phyloP scores from a whole-genome alignment of 2,329 filamentous ascomycete species.

The Penicillium digitatum region DNA sequence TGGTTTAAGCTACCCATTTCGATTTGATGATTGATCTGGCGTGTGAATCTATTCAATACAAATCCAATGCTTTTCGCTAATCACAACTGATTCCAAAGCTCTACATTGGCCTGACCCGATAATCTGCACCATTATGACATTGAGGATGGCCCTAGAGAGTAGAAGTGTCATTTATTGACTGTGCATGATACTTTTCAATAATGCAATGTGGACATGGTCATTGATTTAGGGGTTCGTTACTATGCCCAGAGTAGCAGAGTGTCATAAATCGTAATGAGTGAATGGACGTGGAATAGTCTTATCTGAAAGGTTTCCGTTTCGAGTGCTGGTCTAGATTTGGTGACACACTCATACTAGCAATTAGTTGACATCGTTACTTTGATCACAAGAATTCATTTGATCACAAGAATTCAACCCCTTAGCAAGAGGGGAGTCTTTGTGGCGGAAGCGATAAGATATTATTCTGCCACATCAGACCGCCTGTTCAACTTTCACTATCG shows the following conservation, averaged over 20 bases:
- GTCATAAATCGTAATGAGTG: neutral
- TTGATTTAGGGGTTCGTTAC: neutral
- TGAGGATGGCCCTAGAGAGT: neutral
- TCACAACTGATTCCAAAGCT: neutral
- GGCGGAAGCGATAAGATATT: slow-evolving; percentile 4
- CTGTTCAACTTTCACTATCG: neutral
- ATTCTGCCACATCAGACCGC: slow-evolving; percentile 12
- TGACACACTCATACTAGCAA: neutral
- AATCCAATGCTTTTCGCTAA: neutral
- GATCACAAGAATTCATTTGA: neutral
- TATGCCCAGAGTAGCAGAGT: neutral
- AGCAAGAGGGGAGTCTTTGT: neutral
- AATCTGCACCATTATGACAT: neutral
- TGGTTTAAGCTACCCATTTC: neutral
- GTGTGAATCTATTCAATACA: neutral
- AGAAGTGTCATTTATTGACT: too few relatives aligned
- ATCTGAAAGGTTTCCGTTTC: neutral
- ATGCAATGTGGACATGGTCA: neutral
- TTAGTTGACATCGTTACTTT: neutral
- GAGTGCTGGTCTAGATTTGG: neutral
- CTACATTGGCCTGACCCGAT: too few relatives aligned
- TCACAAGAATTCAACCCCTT: neutral
- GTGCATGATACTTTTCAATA: neutral
- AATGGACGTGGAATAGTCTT: neutral
- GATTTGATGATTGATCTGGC: neutral